Conservation (phyloP, 2,329 filamentous ascomycete genomes). For the Pseudomassariella vexata region DNA sequence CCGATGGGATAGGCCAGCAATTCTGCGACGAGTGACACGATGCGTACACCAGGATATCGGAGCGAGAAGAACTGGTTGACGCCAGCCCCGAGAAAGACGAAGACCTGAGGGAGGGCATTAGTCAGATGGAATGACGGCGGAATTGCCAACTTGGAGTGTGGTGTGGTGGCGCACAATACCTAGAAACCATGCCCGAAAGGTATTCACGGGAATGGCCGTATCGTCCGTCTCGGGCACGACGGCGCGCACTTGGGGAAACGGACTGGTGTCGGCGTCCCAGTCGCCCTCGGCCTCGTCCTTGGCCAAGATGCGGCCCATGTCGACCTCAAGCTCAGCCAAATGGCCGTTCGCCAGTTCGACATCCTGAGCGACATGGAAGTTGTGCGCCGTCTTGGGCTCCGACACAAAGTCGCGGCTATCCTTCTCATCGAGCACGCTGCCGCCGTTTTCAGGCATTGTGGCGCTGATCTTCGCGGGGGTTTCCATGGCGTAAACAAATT, state of each 20-base stretch:
- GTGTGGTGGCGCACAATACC: slow-evolving; percentile 26
- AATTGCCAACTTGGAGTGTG: not conserved
- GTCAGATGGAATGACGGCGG: slow-evolving; percentile 2
- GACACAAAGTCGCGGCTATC: no score
- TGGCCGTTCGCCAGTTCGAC: slow-evolving; percentile 19
- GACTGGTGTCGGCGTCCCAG: slow-evolving; percentile 23
- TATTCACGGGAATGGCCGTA: slow-evolving; percentile 33
- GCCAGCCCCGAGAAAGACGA: slow-evolving; percentile 38
- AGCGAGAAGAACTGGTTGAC: slow-evolving; percentile 42
- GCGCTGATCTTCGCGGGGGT: slow-evolving; percentile 5
- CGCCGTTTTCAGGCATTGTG: slow-evolving; percentile 1
- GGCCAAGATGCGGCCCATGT: slow-evolving; percentile 18
- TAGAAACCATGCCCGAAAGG: slow-evolving; percentile 36
- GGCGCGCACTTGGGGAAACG: slow-evolving; percentile 24
- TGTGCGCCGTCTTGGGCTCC: slow-evolving; percentile 10
- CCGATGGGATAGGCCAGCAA: slow-evolving; percentile 37
- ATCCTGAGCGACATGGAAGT: slow-evolving; percentile 9
- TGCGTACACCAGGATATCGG: slow-evolving; percentile 38
- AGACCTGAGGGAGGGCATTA: slow-evolving; percentile 19
- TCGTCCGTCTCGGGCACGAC: slow-evolving; percentile 27
- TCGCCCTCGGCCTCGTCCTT: slow-evolving; percentile 22
- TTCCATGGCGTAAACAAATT: not conserved
- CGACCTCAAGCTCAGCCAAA: slow-evolving; percentile 24
- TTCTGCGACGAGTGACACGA: slow-evolving; percentile 38
- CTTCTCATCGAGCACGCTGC: slow-evolving; percentile 6